Evolutionary conservation across 2,329 filamentous ascomycete species (phyloP).

Genomic region (Colletotrichum cordylinicola): DNA sequence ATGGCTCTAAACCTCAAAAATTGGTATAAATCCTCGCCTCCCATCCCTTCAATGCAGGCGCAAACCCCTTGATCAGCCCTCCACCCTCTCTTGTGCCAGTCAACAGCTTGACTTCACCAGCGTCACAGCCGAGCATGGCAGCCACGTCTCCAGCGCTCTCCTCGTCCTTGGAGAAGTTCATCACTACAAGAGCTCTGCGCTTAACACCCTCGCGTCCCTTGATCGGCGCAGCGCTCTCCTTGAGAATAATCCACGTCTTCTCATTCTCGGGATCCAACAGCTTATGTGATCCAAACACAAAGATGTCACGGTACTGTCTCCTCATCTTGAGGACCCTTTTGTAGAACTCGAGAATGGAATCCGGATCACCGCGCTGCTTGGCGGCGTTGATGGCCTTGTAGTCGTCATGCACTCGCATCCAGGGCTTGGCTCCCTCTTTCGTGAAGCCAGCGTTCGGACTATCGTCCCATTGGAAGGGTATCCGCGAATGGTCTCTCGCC

Average conservation of each 20-base stretch:
- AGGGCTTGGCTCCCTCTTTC: conserved; percentile 50
- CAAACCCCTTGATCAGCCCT: neutral
- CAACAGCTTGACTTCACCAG: conserved; percentile 27
- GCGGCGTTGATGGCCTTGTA: conserved; percentile 62
- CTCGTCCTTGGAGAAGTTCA: conserved; percentile 51
- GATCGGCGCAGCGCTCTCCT: conserved; percentile 30
- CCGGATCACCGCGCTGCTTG: conserved; percentile 46
- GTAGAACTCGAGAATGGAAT: conserved; percentile 66
- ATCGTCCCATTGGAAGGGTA: conserved; percentile 71
- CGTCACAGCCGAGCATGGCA: conserved; percentile 24
- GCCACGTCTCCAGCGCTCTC: conserved; percentile 31
- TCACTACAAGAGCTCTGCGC: conserved; percentile 42
- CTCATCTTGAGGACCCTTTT: conserved; percentile 56
- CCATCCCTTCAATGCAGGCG: conserved; percentile 27
- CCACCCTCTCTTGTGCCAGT: conserved; percentile 27
- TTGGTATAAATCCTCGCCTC: conserved; percentile 32
- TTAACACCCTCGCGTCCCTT: conserved; percentile 22
- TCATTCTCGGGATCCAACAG: conserved; percentile 56
- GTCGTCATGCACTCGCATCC: conserved; percentile 72
- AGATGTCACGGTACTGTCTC: conserved; percentile 61
- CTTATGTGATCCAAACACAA: conserved; percentile 67
- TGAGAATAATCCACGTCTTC: conserved; percentile 62
- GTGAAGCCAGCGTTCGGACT: conserved; percentile 68
- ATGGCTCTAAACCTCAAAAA: conserved; percentile 19
- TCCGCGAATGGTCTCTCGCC: conserved; percentile 67